Conservation (phyloP, 176 grass and related monocot genomes). For the Aegilops bicornis region DNA sequence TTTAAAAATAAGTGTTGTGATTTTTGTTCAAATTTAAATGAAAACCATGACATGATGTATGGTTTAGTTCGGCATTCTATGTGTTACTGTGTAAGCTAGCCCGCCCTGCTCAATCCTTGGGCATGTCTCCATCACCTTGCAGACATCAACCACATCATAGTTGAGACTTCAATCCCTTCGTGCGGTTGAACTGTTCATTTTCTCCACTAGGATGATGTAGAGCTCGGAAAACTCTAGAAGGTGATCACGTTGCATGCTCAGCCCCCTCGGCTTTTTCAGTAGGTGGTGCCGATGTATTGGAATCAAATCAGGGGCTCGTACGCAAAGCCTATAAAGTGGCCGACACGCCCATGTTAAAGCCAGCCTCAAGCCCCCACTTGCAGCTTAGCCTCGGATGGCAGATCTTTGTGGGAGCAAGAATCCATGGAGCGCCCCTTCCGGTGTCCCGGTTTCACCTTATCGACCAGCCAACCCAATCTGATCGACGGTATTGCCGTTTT, state of each 20-base stretch:
- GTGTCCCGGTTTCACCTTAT: not conserved
- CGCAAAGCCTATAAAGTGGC: constrained; percentile 49
- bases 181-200: not conserved
- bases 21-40: no score
- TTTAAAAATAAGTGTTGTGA: no score
- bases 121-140: not conserved
- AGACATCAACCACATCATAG: not conserved
- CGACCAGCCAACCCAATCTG: not conserved
- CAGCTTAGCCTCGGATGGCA: constrained; percentile 21
- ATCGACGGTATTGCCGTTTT: no score
- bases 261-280: not conserved
- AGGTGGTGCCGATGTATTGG: constrained; percentile 5
- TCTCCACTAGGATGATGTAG: not conserved
- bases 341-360: constrained; percentile 62
- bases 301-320: constrained; percentile 29
- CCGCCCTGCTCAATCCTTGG: not conserved
- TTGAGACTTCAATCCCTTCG: not conserved
- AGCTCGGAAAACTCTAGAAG: constrained; percentile 28
- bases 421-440: not conserved
- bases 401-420: constrained; percentile 36
- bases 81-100: not conserved
- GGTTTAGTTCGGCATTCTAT: constrained; percentile 5
- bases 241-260: constrained; percentile 15
- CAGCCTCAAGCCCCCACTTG: not conserved
- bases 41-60: no score